Conservation (phyloP, 2,329 filamentous ascomycete species). For the Hymenotorrendiella dingleyae region DNA sequence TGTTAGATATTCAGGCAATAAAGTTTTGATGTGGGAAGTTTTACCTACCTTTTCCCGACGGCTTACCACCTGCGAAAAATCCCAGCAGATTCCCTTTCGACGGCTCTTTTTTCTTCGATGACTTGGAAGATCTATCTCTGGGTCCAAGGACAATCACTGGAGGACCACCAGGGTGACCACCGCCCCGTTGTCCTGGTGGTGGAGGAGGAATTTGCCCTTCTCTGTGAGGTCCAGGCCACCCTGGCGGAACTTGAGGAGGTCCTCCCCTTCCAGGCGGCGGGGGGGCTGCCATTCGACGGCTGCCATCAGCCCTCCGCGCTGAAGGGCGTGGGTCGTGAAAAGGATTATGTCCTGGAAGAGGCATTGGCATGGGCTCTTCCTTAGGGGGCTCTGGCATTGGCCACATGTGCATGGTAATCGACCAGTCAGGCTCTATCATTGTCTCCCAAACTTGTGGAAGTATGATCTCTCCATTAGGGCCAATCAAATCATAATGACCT, state of each 20-base stretch:
- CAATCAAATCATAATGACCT: constrained; percentile 75
- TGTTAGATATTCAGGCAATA: constrained; percentile 9
- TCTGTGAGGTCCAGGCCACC: no score
- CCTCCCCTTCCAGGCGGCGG: constrained; percentile 2
- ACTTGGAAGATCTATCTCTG: constrained; percentile 1
- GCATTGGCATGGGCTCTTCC: no score
- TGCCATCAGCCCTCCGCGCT: not conserved
- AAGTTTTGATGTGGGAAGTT: no score
- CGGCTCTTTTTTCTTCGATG: constrained; percentile 14
- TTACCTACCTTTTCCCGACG: constrained; percentile 26
- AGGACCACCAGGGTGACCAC: constrained; percentile 9
- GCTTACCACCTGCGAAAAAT: constrained; percentile 26
- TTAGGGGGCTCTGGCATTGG: constrained; percentile 44
- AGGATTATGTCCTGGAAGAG: constrained; percentile 9
- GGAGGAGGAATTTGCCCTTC: constrained; percentile 3
- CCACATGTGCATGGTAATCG: constrained; percentile 64
- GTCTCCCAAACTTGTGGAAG: constrained; percentile 77
- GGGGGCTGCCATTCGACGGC: constrained; percentile 9
- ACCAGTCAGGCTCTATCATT: constrained; percentile 72
- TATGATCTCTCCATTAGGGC: constrained; percentile 76
- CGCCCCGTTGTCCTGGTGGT: constrained; percentile 8
- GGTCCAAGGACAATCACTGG: constrained; percentile 14
- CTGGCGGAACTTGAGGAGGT: not conserved
- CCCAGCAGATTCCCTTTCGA: constrained; percentile 18
- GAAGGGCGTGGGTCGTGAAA: constrained; percentile 13